These are phyloP conservation scores for Mitosporidium daphniae DNA, from an alignment of 371 early-diverging fungal species.

Conservation along the genomic window DNA sequence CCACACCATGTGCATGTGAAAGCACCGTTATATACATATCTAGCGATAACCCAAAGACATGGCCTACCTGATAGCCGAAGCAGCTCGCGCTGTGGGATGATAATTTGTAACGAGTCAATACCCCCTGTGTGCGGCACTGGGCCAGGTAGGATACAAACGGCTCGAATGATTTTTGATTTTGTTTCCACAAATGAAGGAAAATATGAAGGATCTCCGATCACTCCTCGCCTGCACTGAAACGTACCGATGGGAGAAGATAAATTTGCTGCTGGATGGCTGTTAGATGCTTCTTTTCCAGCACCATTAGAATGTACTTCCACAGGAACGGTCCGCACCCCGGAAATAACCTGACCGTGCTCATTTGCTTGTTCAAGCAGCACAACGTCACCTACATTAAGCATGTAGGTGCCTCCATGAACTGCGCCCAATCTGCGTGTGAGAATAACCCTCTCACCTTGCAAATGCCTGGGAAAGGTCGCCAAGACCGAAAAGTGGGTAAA, in stretches of 20 bases:
- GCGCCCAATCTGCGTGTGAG: slow-evolving; percentile 21
- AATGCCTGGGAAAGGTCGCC: slow-evolving; percentile 97
- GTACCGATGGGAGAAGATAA: no score
- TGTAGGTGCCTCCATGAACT: slow-evolving; percentile 85
- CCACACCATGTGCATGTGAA: neutral
- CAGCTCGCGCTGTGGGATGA: slow-evolving; percentile 77
- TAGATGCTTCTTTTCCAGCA: no score
- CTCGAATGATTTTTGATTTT: slow-evolving; percentile 49
- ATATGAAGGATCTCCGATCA: slow-evolving; percentile 82
- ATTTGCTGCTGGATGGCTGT: no score
- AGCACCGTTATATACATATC: slow-evolving; percentile 1
- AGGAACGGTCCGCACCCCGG: no score
- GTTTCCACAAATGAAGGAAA: slow-evolving; percentile 28
- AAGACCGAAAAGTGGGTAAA: slow-evolving; percentile 93
- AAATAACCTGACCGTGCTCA: no score
- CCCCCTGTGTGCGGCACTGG: slow-evolving; percentile 58
- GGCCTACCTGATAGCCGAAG: slow-evolving; percentile 30
- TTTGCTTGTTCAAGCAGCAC: slow-evolving; percentile 28
- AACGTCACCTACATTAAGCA: slow-evolving; percentile 71
- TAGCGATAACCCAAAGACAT: slow-evolving; percentile 1
- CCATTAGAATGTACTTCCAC: no score
- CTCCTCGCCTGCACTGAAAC: no score
- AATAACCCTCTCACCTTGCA: slow-evolving; percentile 25
- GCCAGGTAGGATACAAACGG: slow-evolving; percentile 58
- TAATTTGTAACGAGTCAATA: slow-evolving; percentile 55